These are phyloP conservation scores for Leccinum boreale DNA, from an alignment of 768 basidiomycete genomes.

Conservation along the genomic window DNA sequence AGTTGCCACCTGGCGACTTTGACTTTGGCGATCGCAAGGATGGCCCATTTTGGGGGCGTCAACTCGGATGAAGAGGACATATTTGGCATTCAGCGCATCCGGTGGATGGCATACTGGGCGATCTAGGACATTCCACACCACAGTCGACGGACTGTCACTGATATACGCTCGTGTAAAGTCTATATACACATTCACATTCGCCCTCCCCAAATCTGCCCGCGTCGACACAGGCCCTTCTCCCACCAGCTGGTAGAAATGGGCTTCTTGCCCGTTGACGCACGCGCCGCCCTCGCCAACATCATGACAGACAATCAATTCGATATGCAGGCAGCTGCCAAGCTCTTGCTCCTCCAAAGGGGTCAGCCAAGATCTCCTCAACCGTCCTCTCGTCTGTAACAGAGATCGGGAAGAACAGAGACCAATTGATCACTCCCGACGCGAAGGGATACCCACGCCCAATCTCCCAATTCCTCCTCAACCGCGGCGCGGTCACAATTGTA, in stretches of 20 bases:
- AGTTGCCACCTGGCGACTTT: conserved; percentile 43
- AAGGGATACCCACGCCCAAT: background rate
- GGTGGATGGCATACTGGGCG: conserved; percentile 54
- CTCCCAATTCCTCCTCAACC: background rate
- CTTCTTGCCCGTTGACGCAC: conserved; percentile 75
- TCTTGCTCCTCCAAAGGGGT: conserved; percentile 40
- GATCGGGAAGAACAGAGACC: background rate
- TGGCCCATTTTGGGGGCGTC: conserved; percentile 22
- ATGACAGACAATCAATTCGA: conserved; percentile 53
- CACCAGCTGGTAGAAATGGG: conserved; percentile 97
- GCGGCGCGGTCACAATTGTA: conserved; percentile 12
- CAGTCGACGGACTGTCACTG: background rate
- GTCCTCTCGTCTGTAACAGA: background rate
- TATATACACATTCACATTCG: conserved; percentile 7
- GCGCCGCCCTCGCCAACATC: conserved; percentile 68
- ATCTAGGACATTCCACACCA: conserved; percentile 30
- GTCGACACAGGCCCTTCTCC: conserved; percentile 35
- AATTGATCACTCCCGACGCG: conserved; percentile 8
- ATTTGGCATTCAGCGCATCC: background rate
- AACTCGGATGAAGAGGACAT: conserved; percentile 34
- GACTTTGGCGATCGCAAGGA: conserved; percentile 62
- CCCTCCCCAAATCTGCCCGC: conserved; percentile 11
- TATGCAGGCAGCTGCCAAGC: conserved; percentile 77
- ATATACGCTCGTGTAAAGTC: background rate
- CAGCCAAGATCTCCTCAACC: conserved; percentile 12